Base-by-base conservation (phyloP, 2,329 filamentous ascomycete genomes). In the Mycosphaerelloides madeirae region DNA sequence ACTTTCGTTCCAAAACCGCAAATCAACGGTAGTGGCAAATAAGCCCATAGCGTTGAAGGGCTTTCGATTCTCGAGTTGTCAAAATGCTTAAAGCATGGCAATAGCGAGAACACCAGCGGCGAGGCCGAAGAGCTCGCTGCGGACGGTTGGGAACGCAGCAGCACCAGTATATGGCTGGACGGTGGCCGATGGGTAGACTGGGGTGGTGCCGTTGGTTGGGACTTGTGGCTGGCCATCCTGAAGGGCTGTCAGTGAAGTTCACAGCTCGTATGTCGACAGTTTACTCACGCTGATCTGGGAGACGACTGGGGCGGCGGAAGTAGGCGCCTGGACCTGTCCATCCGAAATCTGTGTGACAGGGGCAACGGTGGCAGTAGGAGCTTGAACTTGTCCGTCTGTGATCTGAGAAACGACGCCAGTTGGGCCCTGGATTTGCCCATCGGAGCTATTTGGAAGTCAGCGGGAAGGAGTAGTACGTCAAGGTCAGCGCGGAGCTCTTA, bases 131-230 rank as follows among this genome's bases (percentile, higher is more conserved):
- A 61, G 13, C 44, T 53, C 54, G 35, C 47, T 50, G 33, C 48
- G 41, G 38, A 59, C 41, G 38, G 54, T 48, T 25, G 50, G 51
- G n/a, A 53, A 34, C 15, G 51, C 45, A 20, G 60, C 62, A 33
- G 58, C 63, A 37, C 63, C 63, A 29, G 62, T 64, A 60, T 59
- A 64, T 29, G 46, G 20, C 20, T 46, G 32, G 9, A 50, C 46
- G 12, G 49, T 16, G 20, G 54, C 37, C 13, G 48, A 41, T 38
- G 53, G 42, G 18, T 50, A 46, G 31, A 48, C 18, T 18, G 47
- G 37, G 2, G 44, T 32, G 8, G 53, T 44, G 32, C 35, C 44
- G 38, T 55, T 50, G 12, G 44, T 38, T 53, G 57, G 22, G 35
- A 31, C 31, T 9, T 25, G 22, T 25, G 22, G 22, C 22, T 25